These are phyloP conservation scores for Penicillium brasilianum DNA, from an alignment of 2,329 filamentous ascomycete species.

Conservation along the genomic window DNA sequence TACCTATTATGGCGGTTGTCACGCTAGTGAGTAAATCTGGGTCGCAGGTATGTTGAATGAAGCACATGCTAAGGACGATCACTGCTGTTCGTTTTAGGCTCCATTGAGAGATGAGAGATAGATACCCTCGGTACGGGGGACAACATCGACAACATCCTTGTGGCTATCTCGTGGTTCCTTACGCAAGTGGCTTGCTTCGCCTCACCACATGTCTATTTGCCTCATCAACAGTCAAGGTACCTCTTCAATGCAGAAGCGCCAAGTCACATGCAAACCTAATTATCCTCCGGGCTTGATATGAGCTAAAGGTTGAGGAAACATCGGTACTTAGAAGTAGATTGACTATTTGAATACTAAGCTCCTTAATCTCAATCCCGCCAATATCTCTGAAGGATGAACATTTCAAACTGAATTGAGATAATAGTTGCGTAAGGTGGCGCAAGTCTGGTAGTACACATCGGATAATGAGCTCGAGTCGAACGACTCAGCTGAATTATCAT, in stretches of 20 bases:
- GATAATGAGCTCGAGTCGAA: too few species aligned
- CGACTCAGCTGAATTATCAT: too few species aligned
- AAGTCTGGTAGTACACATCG: too few species aligned
- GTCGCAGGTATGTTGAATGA: neutral
- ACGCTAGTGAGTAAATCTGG: neutral
- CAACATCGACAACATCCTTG: neutral
- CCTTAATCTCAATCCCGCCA: neutral
- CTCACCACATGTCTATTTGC: neutral
- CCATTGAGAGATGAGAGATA: neutral
- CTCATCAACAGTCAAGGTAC: neutral
- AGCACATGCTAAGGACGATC: neutral
- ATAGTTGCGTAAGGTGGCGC: neutral
- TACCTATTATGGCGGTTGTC: neutral
- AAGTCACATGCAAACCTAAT: neutral
- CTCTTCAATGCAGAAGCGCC: neutral
- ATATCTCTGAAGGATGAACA: neutral
- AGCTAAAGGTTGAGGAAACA: neutral
- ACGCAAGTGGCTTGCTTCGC: constrained; percentile 4
- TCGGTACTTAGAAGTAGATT: neutral
- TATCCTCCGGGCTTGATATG: neutral
- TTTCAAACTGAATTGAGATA: too few species aligned
- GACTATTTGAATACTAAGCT: neutral
- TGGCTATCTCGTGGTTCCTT: neutral
- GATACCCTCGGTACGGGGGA: neutral
- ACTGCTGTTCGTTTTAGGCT: neutral